Percentiles rank a stretch among this genome's conserved stretches.
Conservation (phyloP, 495 filamentous ascomycete genomes). For the Podospora australis region DNA sequence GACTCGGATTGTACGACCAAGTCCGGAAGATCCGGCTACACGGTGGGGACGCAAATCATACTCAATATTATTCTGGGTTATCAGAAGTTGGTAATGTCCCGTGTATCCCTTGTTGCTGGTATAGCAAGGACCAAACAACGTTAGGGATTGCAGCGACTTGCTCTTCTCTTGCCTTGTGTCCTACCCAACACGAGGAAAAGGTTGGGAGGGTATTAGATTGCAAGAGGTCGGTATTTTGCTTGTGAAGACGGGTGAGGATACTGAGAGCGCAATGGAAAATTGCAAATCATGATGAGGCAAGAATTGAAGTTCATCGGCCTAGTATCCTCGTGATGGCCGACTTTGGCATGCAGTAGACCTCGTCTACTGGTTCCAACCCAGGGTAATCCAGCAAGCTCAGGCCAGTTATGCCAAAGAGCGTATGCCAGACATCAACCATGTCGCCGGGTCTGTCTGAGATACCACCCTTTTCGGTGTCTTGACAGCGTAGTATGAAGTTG, state of each 20-base stretch:
- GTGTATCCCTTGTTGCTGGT: background rate
- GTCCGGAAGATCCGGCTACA: no score
- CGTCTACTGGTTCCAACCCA: slow-evolving; percentile 74
- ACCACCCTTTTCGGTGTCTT: slow-evolving; percentile 80
- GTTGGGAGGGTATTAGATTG: slow-evolving; percentile 67
- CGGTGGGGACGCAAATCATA: no score
- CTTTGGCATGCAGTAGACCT: slow-evolving; percentile 82
- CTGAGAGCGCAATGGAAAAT: background rate
- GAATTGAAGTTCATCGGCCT: slow-evolving; percentile 24
- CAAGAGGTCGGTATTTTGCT: slow-evolving; percentile 43
- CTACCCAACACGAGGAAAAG: slow-evolving; percentile 42
- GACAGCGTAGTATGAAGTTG: slow-evolving; percentile 75
- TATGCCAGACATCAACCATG: slow-evolving; percentile 98
- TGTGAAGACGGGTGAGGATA: slow-evolving; percentile 1
- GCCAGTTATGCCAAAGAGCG: slow-evolving; percentile 80
- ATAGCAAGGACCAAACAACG: background rate
- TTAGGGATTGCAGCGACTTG: slow-evolving; percentile 20
- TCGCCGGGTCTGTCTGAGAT: slow-evolving; percentile 86
- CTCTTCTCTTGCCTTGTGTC: slow-evolving; percentile 74
- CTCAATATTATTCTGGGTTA: no score
- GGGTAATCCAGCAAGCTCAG: slow-evolving; percentile 73
- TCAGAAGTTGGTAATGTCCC: no score
- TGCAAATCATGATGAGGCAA: background rate
- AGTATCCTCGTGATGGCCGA: slow-evolving; percentile 51
- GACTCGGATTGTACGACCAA: no score